Evolutionary conservation across 208 protist genomes (phyloP).

Genomic region (Trypanosoma lewisi): DNA sequence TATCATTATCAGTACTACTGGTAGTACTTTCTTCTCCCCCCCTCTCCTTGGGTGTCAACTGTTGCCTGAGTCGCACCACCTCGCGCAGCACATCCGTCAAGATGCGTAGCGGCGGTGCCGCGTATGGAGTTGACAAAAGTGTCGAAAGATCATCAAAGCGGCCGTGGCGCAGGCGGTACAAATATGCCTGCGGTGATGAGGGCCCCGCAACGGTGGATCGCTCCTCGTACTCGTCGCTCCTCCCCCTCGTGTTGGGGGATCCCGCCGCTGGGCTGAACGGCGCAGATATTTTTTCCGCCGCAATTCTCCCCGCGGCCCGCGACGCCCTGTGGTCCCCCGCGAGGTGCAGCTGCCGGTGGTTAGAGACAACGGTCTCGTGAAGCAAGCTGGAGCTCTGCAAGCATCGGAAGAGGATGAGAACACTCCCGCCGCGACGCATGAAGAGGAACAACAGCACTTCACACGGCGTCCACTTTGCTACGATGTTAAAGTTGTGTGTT

Average conservation of each 20-base stretch:
- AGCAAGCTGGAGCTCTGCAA: background rate
- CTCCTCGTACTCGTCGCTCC: background rate
- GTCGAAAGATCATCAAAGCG: slow-evolving; percentile 41
- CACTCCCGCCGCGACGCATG: background rate
- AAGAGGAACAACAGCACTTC: background rate
- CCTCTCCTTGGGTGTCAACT: background rate
- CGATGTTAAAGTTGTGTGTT: background rate
- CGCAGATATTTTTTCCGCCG: background rate
- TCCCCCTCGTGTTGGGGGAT: no score
- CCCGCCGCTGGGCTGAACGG: background rate
- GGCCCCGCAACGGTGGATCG: slow-evolving; percentile 10
- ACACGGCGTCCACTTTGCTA: background rate
- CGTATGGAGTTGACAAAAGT: slow-evolving; percentile 61
- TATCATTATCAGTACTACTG: background rate
- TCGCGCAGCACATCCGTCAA: slow-evolving; percentile 56
- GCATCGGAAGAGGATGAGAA: background rate
- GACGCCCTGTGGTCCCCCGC: slow-evolving; percentile 9
- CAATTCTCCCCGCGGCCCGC: background rate
- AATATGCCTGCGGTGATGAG: slow-evolving; percentile 53
- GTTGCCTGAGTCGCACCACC: slow-evolving; percentile 5
- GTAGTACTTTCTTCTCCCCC: background rate
- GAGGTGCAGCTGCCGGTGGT: background rate
- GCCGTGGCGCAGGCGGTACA: slow-evolving; percentile 43
- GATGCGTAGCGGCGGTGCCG: slow-evolving; percentile 49
- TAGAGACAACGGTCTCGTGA: background rate